Percentiles rank a stretch among this genome's conserved stretches.
These are phyloP conservation scores for Trypanosoma cruzi DNA, from an alignment of 208 protist genomes.

Conservation along the genomic window DNA sequence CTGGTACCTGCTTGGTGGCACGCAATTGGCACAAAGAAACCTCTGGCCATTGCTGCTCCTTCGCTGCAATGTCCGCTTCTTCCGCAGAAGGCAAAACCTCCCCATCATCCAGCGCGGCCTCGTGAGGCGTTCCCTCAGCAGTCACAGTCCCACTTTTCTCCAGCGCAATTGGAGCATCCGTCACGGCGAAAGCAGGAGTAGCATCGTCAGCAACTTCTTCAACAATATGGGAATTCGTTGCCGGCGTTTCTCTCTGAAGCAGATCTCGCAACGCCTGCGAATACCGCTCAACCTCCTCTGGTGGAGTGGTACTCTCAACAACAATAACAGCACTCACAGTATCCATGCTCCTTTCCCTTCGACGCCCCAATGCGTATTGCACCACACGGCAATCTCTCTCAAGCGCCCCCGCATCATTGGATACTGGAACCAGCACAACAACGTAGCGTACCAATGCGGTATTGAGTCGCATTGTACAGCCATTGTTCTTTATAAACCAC, in stretches of 20 bases:
- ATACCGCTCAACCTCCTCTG: slow-evolving; percentile 18
- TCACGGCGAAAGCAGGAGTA: slow-evolving; percentile 1
- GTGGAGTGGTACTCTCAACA: slow-evolving; percentile 12
- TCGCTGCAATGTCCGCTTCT: neutral
- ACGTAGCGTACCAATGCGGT: slow-evolving; percentile 46
- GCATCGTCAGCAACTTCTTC: neutral
- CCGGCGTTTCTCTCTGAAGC: neutral
- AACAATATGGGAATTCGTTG: neutral
- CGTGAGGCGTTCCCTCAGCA: neutral
- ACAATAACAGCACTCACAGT: slow-evolving; percentile 24
- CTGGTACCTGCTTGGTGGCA: slow-evolving; percentile 53
- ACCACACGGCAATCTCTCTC: slow-evolving; percentile 20
- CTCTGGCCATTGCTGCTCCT: slow-evolving; percentile 36
- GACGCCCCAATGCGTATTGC: slow-evolving; percentile 23
- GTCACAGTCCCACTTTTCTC: neutral
- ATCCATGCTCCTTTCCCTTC: slow-evolving; percentile 19
- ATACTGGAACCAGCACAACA: slow-evolving; percentile 30
- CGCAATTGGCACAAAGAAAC: slow-evolving; percentile 59
- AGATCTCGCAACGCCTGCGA: slow-evolving; percentile 7
- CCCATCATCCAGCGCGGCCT: slow-evolving; percentile 2
- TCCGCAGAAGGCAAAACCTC: slow-evolving; percentile 4
- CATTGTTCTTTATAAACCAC: slow-evolving; percentile 72
- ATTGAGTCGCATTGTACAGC: slow-evolving; percentile 43
- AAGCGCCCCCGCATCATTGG: slow-evolving; percentile 5
- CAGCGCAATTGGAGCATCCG: neutral